Conservation (phyloP, 1,284 basidiomycete species). For the Dichomitus squalens region DNA sequence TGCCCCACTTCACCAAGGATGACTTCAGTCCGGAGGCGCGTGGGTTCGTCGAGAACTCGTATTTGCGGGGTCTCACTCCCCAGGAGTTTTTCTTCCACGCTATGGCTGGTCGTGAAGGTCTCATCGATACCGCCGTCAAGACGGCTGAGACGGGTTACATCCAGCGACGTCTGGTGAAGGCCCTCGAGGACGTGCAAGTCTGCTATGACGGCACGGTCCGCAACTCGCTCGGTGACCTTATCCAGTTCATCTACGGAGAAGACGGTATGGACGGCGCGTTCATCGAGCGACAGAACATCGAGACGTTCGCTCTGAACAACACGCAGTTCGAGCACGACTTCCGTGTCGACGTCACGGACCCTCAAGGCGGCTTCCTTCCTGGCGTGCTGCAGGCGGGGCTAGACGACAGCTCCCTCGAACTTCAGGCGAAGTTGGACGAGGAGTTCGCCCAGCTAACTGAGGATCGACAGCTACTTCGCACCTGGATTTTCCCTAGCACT, state of each 20-base stretch:
- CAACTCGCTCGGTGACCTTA: constrained; percentile 93
- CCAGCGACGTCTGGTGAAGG: constrained; percentile 97
- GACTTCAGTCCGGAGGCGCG: constrained; percentile 99
- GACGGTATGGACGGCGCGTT: constrained; percentile 99
- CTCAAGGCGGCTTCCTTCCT: constrained; percentile 73
- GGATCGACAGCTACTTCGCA: constrained; percentile 79
- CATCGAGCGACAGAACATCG: constrained; percentile 94
- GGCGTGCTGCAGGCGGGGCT: constrained; percentile 94
- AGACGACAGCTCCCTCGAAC: constrained; percentile 84
- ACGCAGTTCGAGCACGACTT: constrained; percentile 89
- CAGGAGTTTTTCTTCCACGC: constrained; percentile 99
- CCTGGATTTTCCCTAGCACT: constrained; percentile 84
- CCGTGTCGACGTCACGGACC: constrained; percentile 90
- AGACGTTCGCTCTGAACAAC: constrained; percentile 86
- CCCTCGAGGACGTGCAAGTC: constrained; percentile 96
- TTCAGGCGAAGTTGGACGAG: constrained; percentile 90
- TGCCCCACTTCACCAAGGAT: constrained; percentile 98
- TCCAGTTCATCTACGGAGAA: constrained; percentile 98
- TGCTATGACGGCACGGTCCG: constrained; percentile 98
- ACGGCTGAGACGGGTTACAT: constrained; percentile 99
- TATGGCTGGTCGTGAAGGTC: constrained; percentile 99
- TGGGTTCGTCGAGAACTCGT: constrained; percentile 99
- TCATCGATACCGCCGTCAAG: constrained; percentile 99
- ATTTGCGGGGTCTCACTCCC: constrained; percentile 93
- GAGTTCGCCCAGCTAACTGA: constrained; percentile 80